phyloP scores from a whole-genome alignment of 768 basidiomycete species.

The Dentipellis sp. region DNA sequence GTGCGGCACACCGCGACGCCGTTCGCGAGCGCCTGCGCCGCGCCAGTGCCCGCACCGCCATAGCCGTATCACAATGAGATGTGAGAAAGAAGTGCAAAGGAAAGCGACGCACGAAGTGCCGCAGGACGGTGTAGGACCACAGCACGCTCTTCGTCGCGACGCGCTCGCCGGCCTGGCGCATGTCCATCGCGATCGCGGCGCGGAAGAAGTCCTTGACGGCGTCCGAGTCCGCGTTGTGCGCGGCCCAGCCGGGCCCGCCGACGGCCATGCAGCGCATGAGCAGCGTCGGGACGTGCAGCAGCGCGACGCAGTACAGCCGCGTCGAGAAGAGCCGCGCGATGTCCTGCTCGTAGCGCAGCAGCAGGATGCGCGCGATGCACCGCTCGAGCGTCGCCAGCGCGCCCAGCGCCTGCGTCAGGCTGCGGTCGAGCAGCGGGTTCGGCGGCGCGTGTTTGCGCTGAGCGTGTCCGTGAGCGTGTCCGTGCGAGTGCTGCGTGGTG shows the following conservation, averaged over 20 bases:
- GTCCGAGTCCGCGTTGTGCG: slow-evolving; percentile 55
- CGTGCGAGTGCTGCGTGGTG: slow-evolving; percentile 13
- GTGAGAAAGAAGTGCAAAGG: neutral
- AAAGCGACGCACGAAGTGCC: slow-evolving; percentile 67
- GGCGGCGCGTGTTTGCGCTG: slow-evolving; percentile 26
- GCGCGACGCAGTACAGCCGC: slow-evolving; percentile 52
- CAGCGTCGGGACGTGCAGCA: slow-evolving; percentile 59
- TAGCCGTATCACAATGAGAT: neutral
- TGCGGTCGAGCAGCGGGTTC: slow-evolving; percentile 43
- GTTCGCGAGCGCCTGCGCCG: slow-evolving; percentile 55
- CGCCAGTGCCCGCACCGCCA: neutral
- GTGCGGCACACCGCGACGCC: slow-evolving; percentile 55
- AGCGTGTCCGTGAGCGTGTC: slow-evolving; percentile 22
- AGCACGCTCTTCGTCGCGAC: slow-evolving; percentile 74
- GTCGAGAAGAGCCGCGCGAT: slow-evolving; percentile 69
- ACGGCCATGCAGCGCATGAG: slow-evolving; percentile 55
- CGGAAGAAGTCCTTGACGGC: slow-evolving; percentile 72
- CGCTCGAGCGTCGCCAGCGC: slow-evolving; percentile 62
- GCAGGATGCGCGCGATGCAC: slow-evolving; percentile 56
- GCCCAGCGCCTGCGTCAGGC: slow-evolving; percentile 45
- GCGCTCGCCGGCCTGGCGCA: slow-evolving; percentile 68
- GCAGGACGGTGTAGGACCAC: slow-evolving; percentile 70
- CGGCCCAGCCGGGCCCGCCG: slow-evolving; percentile 60
- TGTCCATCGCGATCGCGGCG: slow-evolving; percentile 62
- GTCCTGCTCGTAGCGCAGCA: slow-evolving; percentile 66